phyloP scores from a whole-genome alignment of 441 rosid genomes.

The Populus hybrid region DNA sequence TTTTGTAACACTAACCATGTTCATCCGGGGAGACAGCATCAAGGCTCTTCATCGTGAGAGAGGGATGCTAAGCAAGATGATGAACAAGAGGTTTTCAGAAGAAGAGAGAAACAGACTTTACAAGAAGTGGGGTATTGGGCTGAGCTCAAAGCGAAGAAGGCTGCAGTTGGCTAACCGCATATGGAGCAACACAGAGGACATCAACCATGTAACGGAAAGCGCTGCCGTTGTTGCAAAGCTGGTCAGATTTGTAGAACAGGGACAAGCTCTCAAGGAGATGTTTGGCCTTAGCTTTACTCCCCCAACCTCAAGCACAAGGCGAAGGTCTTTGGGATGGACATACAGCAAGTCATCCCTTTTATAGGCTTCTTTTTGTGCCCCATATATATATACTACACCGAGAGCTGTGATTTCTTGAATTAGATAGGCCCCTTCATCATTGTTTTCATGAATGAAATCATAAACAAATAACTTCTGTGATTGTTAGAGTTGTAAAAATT shows the following conservation, averaged over 20 bases:
- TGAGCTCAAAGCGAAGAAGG: constrained; percentile 70
- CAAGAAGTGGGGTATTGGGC: constrained; percentile 64
- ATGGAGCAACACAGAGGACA: constrained; percentile 64
- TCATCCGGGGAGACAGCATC: constrained; percentile 35
- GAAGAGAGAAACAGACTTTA: constrained; percentile 62
- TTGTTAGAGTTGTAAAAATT: constrained; percentile 13
- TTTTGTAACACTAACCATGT: background rate
- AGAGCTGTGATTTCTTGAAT: constrained; percentile 10
- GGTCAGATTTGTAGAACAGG: constrained; percentile 68
- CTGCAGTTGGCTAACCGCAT: constrained; percentile 61
- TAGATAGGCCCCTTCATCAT: constrained; percentile 17
- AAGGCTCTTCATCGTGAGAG: constrained; percentile 70
- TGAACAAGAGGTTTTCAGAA: constrained; percentile 57
- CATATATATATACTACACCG: background rate
- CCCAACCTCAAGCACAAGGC: constrained; percentile 42
- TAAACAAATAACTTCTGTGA: background rate
- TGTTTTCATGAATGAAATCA: constrained; percentile 21
- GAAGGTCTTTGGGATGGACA: constrained; percentile 66
- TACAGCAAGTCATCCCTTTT: constrained; percentile 51
- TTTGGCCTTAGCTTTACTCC: constrained; percentile 83
- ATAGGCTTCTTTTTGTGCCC: constrained; percentile 25
- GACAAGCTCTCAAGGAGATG: constrained; percentile 72
- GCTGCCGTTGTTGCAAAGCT: constrained; percentile 75
- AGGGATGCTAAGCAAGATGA: constrained; percentile 71
- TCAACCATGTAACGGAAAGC: constrained; percentile 56